Conservation (phyloP, 192 early-diverging fungal genomes). For the Allomyces arbusculus region DNA sequence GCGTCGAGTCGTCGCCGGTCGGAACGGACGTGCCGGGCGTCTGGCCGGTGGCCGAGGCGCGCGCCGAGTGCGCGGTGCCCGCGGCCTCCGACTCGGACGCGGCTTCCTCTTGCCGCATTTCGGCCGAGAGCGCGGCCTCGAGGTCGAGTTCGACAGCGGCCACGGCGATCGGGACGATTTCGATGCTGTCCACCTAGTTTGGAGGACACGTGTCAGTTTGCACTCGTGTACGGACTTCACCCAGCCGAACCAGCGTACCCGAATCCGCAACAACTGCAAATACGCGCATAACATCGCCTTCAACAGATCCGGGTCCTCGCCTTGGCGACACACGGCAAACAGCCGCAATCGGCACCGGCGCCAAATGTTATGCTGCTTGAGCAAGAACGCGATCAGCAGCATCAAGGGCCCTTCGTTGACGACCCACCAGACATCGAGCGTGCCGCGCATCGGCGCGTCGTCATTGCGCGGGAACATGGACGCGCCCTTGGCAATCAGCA, state of each 20-base stretch:
- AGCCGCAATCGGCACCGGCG: background rate
- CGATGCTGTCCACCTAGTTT: no score
- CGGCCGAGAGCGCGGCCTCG: background rate
- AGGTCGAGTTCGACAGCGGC: background rate
- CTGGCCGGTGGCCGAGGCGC: no score
- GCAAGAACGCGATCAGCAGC: background rate
- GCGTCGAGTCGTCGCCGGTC: no score
- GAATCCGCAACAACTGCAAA: background rate
- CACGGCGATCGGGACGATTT: no score
- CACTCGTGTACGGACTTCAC: no score
- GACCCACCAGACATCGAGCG: background rate
- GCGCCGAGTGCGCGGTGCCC: no score
- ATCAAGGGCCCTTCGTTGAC: background rate
- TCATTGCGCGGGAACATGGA: background rate
- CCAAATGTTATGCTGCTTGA: background rate
- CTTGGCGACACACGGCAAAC: background rate
- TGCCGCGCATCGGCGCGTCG: no score
- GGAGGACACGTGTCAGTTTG: no score
- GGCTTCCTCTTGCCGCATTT: background rate
- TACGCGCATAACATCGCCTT: background rate
- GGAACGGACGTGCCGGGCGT: no score
- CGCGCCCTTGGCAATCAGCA: background rate
- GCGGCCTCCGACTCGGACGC: background rate
- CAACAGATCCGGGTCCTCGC: background rate
- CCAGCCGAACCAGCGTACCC: background rate